Base-by-base conservation (phyloP, 2,329 filamentous ascomycete species). In the Aspergillus tanneri region DNA sequence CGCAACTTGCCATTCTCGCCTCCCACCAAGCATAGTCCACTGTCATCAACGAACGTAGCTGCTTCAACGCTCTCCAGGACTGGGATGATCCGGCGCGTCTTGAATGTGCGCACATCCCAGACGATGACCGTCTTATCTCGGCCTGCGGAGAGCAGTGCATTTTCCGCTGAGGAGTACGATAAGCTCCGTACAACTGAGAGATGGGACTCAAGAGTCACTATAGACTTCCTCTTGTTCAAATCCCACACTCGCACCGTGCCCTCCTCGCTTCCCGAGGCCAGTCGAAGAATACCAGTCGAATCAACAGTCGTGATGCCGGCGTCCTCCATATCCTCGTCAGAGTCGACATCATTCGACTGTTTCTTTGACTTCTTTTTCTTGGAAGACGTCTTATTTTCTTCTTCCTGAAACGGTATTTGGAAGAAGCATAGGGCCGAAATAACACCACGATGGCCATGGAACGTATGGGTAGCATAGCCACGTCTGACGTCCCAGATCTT, bases 401-500 rank as follows among this genome's bases (percentile, higher is more conserved):
- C 64, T 9, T 70, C 64, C 35, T 65, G 62, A 9, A 73, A 66
- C 19, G 84, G 77, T 12, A 88, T 77, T 63, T 95, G 86, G 67
- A 97, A 99, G 71, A 99, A 97, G 60, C 86, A 86, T 14, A 99
- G 77, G 0, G 93, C 90, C 10, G 93, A 96, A 4, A 99, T 83
- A 18, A 99, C 80, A 8, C 93, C 91, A 50, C 90, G 90, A 47
- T 95, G 92, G 1, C 91, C 91, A 58, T 92, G 87, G 70, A 99
- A 95, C 0, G 90, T 96, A 70, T 99, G 93, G 22, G 95, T 99
- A 24, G 90, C 84, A 69, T 88, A 97, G 18, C 93, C 93, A 36
- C 86, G 89, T 41, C 80, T 78, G 50, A 99, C 90, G 71, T 99
- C 93, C 92, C 92, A 99, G 43, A 99, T 86, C 70, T 99, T 99